phyloP scores from a whole-genome alignment of 257 asterid species.

The Agastache rugosa region DNA sequence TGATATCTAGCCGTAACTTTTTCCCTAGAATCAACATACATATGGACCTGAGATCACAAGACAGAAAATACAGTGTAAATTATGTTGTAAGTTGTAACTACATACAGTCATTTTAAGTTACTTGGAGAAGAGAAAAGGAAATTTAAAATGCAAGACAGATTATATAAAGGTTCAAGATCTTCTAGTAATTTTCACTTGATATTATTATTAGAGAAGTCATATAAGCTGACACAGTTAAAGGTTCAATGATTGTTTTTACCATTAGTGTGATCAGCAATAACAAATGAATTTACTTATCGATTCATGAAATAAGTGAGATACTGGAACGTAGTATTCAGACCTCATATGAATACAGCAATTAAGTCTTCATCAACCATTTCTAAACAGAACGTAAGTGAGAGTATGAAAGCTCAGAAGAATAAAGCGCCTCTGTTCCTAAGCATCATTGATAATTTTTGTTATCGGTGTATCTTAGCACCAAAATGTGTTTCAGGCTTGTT shows the following conservation, averaged over 20 bases:
- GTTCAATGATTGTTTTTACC: neutral
- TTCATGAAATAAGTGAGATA: neutral
- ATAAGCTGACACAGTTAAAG: neutral
- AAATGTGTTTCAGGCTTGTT: neutral
- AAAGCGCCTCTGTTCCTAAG: neutral
- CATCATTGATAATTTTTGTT: slow-evolving; percentile 3
- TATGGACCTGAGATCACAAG: slow-evolving; percentile 67
- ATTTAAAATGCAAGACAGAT: neutral
- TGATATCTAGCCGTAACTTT: slow-evolving; percentile 97
- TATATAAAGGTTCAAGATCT: neutral
- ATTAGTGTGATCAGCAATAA: neutral
- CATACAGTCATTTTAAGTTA: neutral
- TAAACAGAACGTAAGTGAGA: neutral
- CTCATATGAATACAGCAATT: neutral
- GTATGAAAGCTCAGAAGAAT: neutral
- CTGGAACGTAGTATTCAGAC: neutral
- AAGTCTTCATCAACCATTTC: neutral
- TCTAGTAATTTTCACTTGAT: neutral
- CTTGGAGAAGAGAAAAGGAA: slow-evolving; percentile 14
- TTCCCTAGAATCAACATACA: slow-evolving; percentile 85
- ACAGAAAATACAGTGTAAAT: slow-evolving; percentile 24
- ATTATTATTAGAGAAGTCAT: neutral
- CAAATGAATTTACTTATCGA: neutral
- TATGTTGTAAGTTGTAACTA: neutral
- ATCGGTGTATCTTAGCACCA: neutral